Conservation (phyloP, 306 rosid species). For the Vigna unguiculata region DNA sequence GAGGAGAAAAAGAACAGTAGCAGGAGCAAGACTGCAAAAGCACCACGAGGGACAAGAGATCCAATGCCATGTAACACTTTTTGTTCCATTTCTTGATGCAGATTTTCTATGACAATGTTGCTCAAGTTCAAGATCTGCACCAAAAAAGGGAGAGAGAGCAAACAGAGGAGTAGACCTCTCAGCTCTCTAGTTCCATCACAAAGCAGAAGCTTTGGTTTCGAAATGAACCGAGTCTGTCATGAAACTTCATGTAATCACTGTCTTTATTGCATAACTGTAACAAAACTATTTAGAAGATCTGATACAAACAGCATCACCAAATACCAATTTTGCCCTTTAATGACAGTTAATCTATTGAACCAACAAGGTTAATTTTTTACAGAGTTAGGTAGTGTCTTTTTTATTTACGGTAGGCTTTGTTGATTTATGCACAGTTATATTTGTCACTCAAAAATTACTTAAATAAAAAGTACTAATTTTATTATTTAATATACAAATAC, state of each 20-base stretch:
- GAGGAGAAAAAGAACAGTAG: slow-evolving; percentile 61
- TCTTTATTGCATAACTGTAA: slow-evolving; percentile 18
- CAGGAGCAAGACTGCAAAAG: slow-evolving; percentile 53
- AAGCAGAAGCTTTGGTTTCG: slow-evolving; percentile 26
- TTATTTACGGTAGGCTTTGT: not conserved
- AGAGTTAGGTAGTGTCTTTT: not conserved
- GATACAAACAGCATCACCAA: not conserved
- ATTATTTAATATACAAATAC: not conserved
- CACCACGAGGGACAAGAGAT: slow-evolving; percentile 59
- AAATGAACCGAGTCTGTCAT: slow-evolving; percentile 13
- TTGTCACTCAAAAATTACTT: not conserved
- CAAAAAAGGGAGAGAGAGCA: slow-evolving; percentile 24
- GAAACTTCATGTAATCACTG: not conserved
- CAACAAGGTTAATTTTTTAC: not conserved
- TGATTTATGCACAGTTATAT: not conserved
- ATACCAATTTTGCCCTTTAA: slow-evolving; percentile 38
- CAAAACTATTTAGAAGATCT: slow-evolving; percentile 18
- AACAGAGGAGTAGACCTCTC: slow-evolving; percentile 10
- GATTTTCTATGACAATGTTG: slow-evolving; percentile 43
- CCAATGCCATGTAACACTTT: slow-evolving; percentile 48
- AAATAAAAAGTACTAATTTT: not conserved
- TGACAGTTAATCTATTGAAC: not conserved
- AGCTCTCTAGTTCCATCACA: slow-evolving; percentile 37
- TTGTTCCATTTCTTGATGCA: slow-evolving; percentile 60
- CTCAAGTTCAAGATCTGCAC: slow-evolving; percentile 56